Evolutionary conservation across 2,329 filamentous ascomycete species (phyloP), one percentile per base, ranked within the genome.

Genomic region (Neofusicoccum umdonicola): DNA sequence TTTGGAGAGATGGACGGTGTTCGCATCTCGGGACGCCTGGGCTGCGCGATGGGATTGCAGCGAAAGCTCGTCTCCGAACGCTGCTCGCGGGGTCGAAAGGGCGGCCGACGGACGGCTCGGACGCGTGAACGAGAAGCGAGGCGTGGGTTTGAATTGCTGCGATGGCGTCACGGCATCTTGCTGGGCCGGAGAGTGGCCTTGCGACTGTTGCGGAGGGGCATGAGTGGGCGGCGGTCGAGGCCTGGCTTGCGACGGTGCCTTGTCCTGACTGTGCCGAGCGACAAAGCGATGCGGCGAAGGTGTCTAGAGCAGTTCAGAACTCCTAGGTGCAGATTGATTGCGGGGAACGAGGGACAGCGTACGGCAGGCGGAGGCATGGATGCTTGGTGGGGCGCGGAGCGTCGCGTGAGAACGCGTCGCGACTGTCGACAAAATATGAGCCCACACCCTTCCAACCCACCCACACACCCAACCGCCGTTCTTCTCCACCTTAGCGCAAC

Each of bases 51-150:
- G 31, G 11, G n/a, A 17, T 63, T 31, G 52, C n/a, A 51, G 34
- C 27, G 61, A 45, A 1, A 35, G 15, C 11, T 56, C 63, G 9
- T 42, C 62, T 45, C 27, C 58, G 11, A 65, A 66, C 31, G 63
- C 65, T 42, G 44, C 34, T 4, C 17, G 37, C 35, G 34, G 62
- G 4, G 62, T 45, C 7, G 58, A 44, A 12, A 17, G 8, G 5
- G 42, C 17, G 11, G 5, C 4, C n/a, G 42, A 27, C 8, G 42
- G 8, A 22, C 7, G 8, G 2, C 5, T 35, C 22, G 44, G 41
- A 17, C 58, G 65, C 12, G 69, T 62, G 22, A 74, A 34, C 0
- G 76, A 70, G 61, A 78, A 78, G 11, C 74, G 71, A 42, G 72
- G 76, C 15, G 74, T 73, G 7, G 73, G 73, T 4, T 71, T 72